A percentile compares a stretch with the other conserved stretches of the same genome.
Conservation (phyloP, 306 rosid species). For the Cucurbita pepo region DNA sequence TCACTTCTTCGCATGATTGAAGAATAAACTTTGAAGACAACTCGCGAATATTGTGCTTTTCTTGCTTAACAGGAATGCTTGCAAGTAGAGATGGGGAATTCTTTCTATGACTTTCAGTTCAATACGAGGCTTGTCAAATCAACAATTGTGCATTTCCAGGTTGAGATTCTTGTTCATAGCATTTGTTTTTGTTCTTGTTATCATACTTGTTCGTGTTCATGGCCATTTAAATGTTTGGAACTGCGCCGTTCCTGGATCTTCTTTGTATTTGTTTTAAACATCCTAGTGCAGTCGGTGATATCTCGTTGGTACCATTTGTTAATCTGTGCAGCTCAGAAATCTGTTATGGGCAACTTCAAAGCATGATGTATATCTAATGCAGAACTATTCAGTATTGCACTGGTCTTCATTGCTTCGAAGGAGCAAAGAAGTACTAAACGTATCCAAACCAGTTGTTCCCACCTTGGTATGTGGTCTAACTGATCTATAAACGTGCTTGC, state of each 20-base stretch:
- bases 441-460: conserved; percentile 53
- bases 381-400: conserved; percentile 82
- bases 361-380: conserved; percentile 86
- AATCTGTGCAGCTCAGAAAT: conserved; percentile 58
- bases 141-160: conserved; percentile 91
- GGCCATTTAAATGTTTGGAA: neutral
- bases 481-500: too few species aligned
- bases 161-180: conserved; percentile 17
- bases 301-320: conserved; percentile 5
- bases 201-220: neutral
- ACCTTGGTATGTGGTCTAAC: conserved; percentile 28
- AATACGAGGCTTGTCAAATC: conserved; percentile 88
- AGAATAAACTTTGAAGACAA: neutral
- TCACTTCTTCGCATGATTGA: neutral
- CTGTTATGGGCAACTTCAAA: conserved; percentile 88
- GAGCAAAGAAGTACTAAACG: conserved; percentile 72
- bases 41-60: neutral
- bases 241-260: neutral
- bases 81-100: conserved; percentile 42
- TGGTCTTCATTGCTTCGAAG: conserved; percentile 59
- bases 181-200: neutral
- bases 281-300: conserved; percentile 17
- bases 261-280: neutral
- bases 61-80: conserved; percentile 43
- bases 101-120: conserved; percentile 70